Conservation (phyloP, 176 grass and related monocot genomes). For the Themeda triandra region DNA sequence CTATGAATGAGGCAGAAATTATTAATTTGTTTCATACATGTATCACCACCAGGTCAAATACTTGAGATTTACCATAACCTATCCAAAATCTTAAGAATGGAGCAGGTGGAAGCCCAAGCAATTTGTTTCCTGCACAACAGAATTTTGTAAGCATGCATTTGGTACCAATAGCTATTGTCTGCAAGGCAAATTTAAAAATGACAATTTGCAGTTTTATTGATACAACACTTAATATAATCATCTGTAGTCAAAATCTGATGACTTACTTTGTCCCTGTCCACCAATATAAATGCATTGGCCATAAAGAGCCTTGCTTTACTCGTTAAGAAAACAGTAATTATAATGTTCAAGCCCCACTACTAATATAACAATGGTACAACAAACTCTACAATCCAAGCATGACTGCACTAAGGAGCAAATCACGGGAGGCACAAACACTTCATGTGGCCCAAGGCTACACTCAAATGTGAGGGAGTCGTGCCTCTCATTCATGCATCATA, state of each 20-base stretch:
- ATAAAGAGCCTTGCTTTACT: no score
- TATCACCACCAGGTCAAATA: background rate
- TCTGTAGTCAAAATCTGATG: background rate
- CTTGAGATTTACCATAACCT: conserved; percentile 29
- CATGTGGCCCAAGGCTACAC: background rate
- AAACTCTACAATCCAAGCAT: background rate
- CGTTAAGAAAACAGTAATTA: background rate
- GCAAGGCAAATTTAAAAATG: conserved; percentile 7
- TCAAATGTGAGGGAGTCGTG: background rate
- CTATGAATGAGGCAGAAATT: background rate
- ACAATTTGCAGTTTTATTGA: conserved; percentile 9
- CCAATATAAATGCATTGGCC: no score
- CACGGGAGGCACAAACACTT: background rate
- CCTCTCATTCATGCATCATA: background rate
- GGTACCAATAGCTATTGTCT: background rate
- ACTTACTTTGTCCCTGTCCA: no score
- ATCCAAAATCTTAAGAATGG: background rate
- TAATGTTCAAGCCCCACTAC: background rate
- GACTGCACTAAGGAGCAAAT: background rate
- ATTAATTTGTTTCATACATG: background rate
- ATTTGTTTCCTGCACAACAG: conserved; percentile 14
- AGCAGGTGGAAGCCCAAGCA: conserved; percentile 1
- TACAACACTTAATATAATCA: background rate
- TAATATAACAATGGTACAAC: background rate
- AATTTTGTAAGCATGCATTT: conserved; percentile 25